phyloP scores from a whole-genome alignment of 768 basidiomycete genomes.

The Galerina marginata region DNA sequence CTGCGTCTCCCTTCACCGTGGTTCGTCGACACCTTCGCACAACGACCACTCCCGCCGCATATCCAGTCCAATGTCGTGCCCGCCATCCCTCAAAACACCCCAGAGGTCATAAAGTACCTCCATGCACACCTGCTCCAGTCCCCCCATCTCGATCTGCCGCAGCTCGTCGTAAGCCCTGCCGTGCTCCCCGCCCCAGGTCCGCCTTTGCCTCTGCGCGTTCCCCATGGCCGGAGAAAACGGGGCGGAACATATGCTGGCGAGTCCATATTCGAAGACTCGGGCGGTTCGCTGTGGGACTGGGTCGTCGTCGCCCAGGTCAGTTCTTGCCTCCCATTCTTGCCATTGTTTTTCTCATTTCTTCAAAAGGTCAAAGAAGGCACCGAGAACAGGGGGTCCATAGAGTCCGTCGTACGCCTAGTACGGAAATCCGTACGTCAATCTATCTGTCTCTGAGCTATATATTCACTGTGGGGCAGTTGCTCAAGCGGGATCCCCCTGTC shows the following conservation, averaged over 20 bases:
- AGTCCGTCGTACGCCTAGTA: slow-evolving; percentile 71
- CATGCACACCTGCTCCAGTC: slow-evolving; percentile 62
- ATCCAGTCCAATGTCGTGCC: slow-evolving; percentile 29
- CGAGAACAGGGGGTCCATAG: slow-evolving; percentile 78
- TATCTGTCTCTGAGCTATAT: background rate
- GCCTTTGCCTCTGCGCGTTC: slow-evolving; percentile 56
- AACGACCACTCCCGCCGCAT: slow-evolving; percentile 31
- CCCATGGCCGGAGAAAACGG: slow-evolving; percentile 68
- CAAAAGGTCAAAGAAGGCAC: slow-evolving; percentile 83
- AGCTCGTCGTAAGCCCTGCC: slow-evolving; percentile 60
- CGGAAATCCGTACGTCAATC: slow-evolving; percentile 66
- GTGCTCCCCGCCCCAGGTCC: slow-evolving; percentile 59
- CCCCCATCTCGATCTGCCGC: slow-evolving; percentile 70
- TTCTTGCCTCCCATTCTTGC: background rate
- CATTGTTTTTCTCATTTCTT: background rate
- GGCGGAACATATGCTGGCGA: slow-evolving; percentile 74
- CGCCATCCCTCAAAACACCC: slow-evolving; percentile 57
- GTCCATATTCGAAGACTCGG: slow-evolving; percentile 51
- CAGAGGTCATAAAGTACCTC: slow-evolving; percentile 56
- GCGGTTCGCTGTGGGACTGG: slow-evolving; percentile 78
- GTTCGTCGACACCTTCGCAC: slow-evolving; percentile 64
- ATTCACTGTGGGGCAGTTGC: slow-evolving; percentile 47
- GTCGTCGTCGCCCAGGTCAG: slow-evolving; percentile 72
- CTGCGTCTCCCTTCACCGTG: slow-evolving; percentile 31
- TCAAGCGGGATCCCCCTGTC: slow-evolving; percentile 61